phyloP scores from a whole-genome alignment of 2,329 filamentous ascomycete genomes.

The Colletotrichum musae region DNA sequence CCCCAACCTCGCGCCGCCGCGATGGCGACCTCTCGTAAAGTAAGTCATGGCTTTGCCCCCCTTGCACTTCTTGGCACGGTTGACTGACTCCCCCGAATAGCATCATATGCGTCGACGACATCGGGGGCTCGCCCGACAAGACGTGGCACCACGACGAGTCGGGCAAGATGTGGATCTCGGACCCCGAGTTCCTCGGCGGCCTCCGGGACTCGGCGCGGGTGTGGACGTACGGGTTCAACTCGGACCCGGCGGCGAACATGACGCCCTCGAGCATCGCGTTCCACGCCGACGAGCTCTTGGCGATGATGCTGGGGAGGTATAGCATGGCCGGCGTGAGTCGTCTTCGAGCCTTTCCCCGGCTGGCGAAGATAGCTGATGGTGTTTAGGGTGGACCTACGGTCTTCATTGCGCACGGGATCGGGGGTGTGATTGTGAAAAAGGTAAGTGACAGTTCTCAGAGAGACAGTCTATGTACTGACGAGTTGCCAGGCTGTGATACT shows the following conservation, averaged over 20 bases:
- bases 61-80: not conserved
- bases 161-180: slow-evolving; percentile 46
- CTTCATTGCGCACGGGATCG: slow-evolving; percentile 46
- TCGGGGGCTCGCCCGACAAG: slow-evolving; percentile 41
- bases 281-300: slow-evolving; percentile 45
- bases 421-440: slow-evolving; percentile 46
- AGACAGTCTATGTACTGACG: no score
- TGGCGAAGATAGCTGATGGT: not conserved
- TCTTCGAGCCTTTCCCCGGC: no score
- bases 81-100: slow-evolving; percentile 43
- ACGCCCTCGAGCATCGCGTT: slow-evolving; percentile 44
- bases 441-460: no score
- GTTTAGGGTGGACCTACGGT: slow-evolving; percentile 42
- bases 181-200: slow-evolving; percentile 44
- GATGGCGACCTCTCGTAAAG: slow-evolving; percentile 31
- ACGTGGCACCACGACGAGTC: slow-evolving; percentile 45
- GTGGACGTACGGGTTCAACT: slow-evolving; percentile 45
- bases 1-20: slow-evolving; percentile 11
- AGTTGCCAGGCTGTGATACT: slow-evolving; percentile 3
- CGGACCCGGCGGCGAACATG: slow-evolving; percentile 45
- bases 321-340: slow-evolving; percentile 26
- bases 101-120: slow-evolving; percentile 45
- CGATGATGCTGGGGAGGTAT: slow-evolving; percentile 18
- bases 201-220: slow-evolving; percentile 42
- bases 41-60: not conserved